Percentiles rank a stretch among this genome's conserved stretches.
These are phyloP conservation scores for Glycyrrhiza uralensis DNA, from an alignment of 306 rosid species.

Conservation along the genomic window DNA sequence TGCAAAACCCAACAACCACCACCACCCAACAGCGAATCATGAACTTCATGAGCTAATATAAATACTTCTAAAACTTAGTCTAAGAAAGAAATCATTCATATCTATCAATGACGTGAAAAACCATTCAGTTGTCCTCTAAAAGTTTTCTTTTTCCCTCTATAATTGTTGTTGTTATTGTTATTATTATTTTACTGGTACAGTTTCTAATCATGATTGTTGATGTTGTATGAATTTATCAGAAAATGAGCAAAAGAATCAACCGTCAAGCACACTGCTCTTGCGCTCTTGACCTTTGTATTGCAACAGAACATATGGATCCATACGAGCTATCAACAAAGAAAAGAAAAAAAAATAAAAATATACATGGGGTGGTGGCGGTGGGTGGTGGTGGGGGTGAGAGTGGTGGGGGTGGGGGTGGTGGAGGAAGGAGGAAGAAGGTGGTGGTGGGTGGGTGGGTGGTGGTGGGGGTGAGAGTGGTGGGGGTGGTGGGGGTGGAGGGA, in stretches of 20 bases:
- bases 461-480: too few species aligned
- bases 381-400: too few species aligned
- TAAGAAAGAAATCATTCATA: neutral
- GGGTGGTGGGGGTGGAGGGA: too few species aligned
- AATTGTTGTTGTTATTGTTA: too few species aligned
- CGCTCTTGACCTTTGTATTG: conserved; percentile 75
- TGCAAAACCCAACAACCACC: too few species aligned
- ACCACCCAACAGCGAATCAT: conserved; percentile 7
- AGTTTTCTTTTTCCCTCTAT: too few species aligned
- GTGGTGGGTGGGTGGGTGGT: too few species aligned
- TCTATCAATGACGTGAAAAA: neutral
- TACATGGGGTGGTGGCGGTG: too few species aligned
- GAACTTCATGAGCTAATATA: neutral
- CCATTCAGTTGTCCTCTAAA: neutral
- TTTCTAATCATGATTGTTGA: neutral
- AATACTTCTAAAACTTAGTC: neutral
- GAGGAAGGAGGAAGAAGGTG: too few species aligned
- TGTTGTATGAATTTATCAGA: neutral
- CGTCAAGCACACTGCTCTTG: conserved; percentile 66
- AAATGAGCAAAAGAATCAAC: conserved; percentile 34
- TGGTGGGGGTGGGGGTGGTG: too few species aligned
- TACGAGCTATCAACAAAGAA: conserved; percentile 43
- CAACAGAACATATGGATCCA: conserved; percentile 78
- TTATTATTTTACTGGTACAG: neutral
- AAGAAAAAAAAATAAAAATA: neutral